phyloP scores from a whole-genome alignment of 2,329 filamentous ascomycete genomes.

The Thermoascus crustaceus region DNA sequence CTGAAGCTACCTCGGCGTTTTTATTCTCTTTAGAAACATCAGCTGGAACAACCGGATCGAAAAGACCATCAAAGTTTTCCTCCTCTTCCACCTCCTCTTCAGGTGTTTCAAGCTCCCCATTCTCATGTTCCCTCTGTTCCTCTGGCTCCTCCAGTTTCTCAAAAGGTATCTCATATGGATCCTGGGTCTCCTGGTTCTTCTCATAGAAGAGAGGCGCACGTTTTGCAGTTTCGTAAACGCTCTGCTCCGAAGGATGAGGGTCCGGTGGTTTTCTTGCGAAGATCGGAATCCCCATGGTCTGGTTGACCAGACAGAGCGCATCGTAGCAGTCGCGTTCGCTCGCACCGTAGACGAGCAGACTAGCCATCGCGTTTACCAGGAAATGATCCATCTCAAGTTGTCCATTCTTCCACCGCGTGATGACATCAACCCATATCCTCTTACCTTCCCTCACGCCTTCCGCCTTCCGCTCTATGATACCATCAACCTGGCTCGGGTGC shows the following conservation, averaged over 20 bases:
- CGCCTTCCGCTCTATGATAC: slow-evolving; percentile 19
- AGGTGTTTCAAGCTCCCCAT: slow-evolving; percentile 4
- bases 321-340: slow-evolving; percentile 58
- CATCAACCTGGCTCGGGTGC: slow-evolving; percentile 21
- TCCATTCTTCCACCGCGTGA: slow-evolving; percentile 66
- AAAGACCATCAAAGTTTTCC: slow-evolving; percentile 25
- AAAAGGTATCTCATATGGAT: slow-evolving; percentile 1
- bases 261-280: slow-evolving; percentile 18
- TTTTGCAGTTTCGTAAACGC: slow-evolving; percentile 8
- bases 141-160: slow-evolving; percentile 10
- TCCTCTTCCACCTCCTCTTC: slow-evolving; percentile 19
- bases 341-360: slow-evolving; percentile 59
- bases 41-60: slow-evolving; percentile 22
- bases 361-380: slow-evolving; percentile 73
- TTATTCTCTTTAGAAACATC: slow-evolving; percentile 4
- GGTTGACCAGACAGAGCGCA: slow-evolving; percentile 66
- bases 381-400: slow-evolving; percentile 66
- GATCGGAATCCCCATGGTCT: slow-evolving; percentile 67
- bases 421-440: slow-evolving; percentile 71
- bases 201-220: slow-evolving; percentile 16
- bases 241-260: slow-evolving; percentile 2
- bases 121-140: slow-evolving; percentile 7
- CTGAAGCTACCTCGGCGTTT: slow-evolving; percentile 3
- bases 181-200: background rate
- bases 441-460: slow-evolving; percentile 57